Percentiles rank a stretch among this genome's conserved stretches.
Conservation (phyloP, 768 basidiomycete species). For the Phaeotremella skinneri region DNA sequence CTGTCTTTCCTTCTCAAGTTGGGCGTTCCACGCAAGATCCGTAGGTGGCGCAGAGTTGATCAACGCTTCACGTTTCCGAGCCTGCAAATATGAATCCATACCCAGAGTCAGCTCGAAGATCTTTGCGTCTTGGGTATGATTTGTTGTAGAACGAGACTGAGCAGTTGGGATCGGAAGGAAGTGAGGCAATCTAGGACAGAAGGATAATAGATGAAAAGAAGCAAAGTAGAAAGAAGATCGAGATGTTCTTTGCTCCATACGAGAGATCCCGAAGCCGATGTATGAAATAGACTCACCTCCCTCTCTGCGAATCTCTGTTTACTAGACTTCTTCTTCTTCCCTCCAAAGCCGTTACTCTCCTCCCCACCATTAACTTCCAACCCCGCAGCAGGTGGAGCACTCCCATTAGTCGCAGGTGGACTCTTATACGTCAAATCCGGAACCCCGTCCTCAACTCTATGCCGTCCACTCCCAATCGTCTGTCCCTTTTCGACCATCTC, state of each 20-base stretch:
- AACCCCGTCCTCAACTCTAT: slow-evolving; percentile 2
- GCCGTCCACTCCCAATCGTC: slow-evolving; percentile 14
- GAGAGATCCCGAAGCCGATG: background rate
- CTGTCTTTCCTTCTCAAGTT: slow-evolving; percentile 46
- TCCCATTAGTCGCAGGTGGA: slow-evolving; percentile 4
- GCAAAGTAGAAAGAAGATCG: too few species aligned
- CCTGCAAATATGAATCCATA: slow-evolving; percentile 20
- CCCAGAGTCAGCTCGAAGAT: background rate
- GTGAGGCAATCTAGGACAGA: background rate
- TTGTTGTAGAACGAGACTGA: too few species aligned
- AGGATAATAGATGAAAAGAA: background rate
- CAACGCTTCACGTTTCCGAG: slow-evolving; percentile 48
- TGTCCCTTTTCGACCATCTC: slow-evolving; percentile 22
- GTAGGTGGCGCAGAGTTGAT: slow-evolving; percentile 42
- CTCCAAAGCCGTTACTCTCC: slow-evolving; percentile 12
- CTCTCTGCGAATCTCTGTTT: slow-evolving; percentile 50
- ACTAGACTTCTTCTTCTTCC: slow-evolving; percentile 50
- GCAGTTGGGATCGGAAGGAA: too few species aligned
- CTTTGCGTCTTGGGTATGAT: background rate
- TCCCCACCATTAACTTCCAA: slow-evolving; percentile 11
- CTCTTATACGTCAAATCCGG: background rate
- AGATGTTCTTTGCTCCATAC: too few species aligned
- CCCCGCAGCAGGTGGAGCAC: background rate
- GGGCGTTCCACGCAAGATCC: slow-evolving; percentile 45
- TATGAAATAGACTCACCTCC: slow-evolving; percentile 39